Evolutionary conservation across 257 asterid genomes (phyloP), one percentile per base, ranked within the genome.

Genomic region (Plantago major): DNA sequence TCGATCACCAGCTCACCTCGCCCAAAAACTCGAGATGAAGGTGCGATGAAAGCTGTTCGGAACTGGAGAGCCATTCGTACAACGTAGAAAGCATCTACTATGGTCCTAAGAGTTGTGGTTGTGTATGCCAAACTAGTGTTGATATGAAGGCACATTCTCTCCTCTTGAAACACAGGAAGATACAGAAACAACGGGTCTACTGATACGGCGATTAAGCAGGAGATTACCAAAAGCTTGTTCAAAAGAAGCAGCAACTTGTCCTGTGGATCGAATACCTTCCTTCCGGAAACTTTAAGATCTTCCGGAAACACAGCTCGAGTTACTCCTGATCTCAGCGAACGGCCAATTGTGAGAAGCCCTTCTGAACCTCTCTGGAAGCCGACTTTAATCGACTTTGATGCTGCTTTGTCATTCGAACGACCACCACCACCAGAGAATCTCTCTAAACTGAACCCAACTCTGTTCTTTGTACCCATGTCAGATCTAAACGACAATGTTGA

Each of bases 1-100:
- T 93, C 99, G 64, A 89, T 89, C 56, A 93, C 99, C 55, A 93
- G 96, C 62, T 93, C 99, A 11, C 99, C 99, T 66, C 99, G 79
- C 46, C 99, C 99, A 79, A 93, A 93, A 55, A 93, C 97, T 57
- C 99, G 89, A 76, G 99, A 93, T 28, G 99, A 93, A 66, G 99
- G 99, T 28, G 99, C 99, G 64, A 93, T 87, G 56, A 80, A 93
- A 66, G 99, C 99, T 16, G 99, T 89, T 12, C 95, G 85, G 71
- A 93, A 93, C 57, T 93, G 99, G 46, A 93, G 86, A 75, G 71
- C 74, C 68, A 93, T 85, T 16, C 99, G 94, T 11, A 72, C 64
- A 42, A 87, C 30, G 74, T 87, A 93, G 64, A 93, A 89, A 17
- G 70, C 46, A 62, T 93, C 99, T 28, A 93, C 63, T 48, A 79